These are phyloP conservation scores for Trifolium repens DNA, from an alignment of 306 rosid genomes.

Conservation along the genomic window DNA sequence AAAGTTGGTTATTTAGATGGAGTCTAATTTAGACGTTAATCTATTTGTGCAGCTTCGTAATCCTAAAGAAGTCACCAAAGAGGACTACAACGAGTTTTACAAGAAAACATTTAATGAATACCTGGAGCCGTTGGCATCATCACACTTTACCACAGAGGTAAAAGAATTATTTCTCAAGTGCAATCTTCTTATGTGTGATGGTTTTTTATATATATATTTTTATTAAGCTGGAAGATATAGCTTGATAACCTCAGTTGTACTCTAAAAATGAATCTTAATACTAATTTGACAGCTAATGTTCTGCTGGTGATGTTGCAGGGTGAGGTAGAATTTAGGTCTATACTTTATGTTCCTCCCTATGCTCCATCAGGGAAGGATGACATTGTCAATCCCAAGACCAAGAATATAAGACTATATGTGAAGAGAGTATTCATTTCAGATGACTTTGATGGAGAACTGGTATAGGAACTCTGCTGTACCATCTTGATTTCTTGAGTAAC, in stretches of 20 bases:
- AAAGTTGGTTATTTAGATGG: constrained; percentile 7
- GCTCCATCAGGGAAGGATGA: constrained; percentile 86
- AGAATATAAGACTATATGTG: constrained; percentile 91
- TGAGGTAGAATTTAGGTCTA: constrained; percentile 93
- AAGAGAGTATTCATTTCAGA: constrained; percentile 98
- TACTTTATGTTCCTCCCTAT: constrained; percentile 88
- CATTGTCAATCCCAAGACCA: constrained; percentile 83
- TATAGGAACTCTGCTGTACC: constrained; percentile 42
- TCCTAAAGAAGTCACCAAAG: constrained; percentile 84
- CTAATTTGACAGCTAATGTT: constrained; percentile 9
- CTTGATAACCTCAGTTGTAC: not conserved
- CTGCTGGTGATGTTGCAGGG: constrained; percentile 63
- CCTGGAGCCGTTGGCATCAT: constrained; percentile 91
- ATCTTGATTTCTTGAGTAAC: constrained; percentile 21
- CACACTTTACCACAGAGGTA: constrained; percentile 98
- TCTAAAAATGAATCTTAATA: constrained; percentile 8
- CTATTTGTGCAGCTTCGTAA: constrained; percentile 82
- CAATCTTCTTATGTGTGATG: constrained; percentile 10
- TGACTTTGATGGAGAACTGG: constrained; percentile 98
- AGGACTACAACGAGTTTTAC: constrained; percentile 96
- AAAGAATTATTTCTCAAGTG: constrained; percentile 11
- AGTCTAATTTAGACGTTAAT: constrained; percentile 2
- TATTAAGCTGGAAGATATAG: constrained; percentile 8
- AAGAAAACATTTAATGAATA: constrained; percentile 85
- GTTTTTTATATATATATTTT: not conserved